Evolutionary conservation across 768 basidiomycete genomes (phyloP).

Genomic region (Calvatia gigantea): DNA sequence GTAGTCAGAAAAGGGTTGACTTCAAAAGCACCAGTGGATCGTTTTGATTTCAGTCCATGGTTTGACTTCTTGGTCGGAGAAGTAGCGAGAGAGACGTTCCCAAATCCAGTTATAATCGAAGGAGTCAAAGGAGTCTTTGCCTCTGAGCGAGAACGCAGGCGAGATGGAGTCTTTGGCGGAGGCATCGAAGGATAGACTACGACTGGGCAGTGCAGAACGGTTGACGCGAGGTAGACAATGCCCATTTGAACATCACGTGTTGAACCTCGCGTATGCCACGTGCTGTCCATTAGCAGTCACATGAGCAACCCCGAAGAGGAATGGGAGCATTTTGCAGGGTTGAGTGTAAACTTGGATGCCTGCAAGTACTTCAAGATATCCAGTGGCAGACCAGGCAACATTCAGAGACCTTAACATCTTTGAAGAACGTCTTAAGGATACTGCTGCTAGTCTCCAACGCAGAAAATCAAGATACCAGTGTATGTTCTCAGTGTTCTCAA

Average conservation of each 20-base stretch:
- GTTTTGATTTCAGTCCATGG: slow-evolving; percentile 13
- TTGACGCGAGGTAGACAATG: no score
- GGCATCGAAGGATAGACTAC: background rate
- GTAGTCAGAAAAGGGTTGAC: slow-evolving; percentile 1
- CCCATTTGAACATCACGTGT: slow-evolving; percentile 8
- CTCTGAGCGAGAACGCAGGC: slow-evolving; percentile 44
- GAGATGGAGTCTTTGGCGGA: slow-evolving; percentile 46
- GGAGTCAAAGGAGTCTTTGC: slow-evolving; percentile 49
- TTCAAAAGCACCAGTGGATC: background rate
- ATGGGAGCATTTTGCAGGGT: background rate
- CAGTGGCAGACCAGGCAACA: slow-evolving; percentile 57
- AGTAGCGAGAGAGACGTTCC: slow-evolving; percentile 36
- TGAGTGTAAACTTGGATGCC: background rate
- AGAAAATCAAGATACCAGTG: slow-evolving; percentile 83
- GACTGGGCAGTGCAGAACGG: background rate
- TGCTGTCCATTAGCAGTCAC: background rate
- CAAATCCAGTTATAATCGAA: slow-evolving; percentile 38
- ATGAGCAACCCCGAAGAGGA: background rate
- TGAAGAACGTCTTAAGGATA: slow-evolving; percentile 95
- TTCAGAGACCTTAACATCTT: slow-evolving; percentile 88
- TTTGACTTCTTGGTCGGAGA: slow-evolving; percentile 25
- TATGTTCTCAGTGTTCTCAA: slow-evolving; percentile 35
- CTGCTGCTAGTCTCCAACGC: slow-evolving; percentile 74
- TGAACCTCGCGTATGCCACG: background rate
- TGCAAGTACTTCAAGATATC: background rate